A percentile compares a stretch with the other conserved stretches of the same genome.
These are phyloP conservation scores for Pisolithus albus DNA, from an alignment of 768 basidiomycete species.

Conservation along the genomic window DNA sequence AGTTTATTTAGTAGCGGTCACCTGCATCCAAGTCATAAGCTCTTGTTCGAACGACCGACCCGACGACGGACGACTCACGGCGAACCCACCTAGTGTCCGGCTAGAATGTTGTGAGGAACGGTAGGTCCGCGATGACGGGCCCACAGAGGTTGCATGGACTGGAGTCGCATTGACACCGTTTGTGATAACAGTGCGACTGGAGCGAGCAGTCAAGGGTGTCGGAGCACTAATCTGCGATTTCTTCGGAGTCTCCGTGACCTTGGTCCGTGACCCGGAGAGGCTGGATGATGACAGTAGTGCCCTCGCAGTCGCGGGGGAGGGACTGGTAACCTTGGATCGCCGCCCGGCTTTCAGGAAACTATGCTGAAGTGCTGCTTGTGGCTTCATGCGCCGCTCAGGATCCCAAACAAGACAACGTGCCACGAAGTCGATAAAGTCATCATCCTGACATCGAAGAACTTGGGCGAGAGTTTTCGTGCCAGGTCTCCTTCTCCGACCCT, in stretches of 20 bases:
- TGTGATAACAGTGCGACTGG: slow-evolving; percentile 44
- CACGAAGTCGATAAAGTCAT: slow-evolving; percentile 94
- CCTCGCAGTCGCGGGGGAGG: slow-evolving; percentile 43
- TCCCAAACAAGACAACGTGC: slow-evolving; percentile 98
- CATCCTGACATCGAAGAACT: slow-evolving; percentile 88
- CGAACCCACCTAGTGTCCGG: slow-evolving; percentile 64
- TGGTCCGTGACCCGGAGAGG: slow-evolving; percentile 47
- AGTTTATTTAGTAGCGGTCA: slow-evolving; percentile 27
- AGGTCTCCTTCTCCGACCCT: slow-evolving; percentile 87
- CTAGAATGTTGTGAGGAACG: slow-evolving; percentile 67
- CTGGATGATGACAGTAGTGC: slow-evolving; percentile 53
- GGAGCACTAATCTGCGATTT: slow-evolving; percentile 87
- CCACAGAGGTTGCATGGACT: slow-evolving; percentile 48
- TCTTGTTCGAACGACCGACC: slow-evolving; percentile 29
- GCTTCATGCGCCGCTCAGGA: slow-evolving; percentile 92
- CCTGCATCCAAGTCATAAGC: slow-evolving; percentile 33
- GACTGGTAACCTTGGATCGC: slow-evolving; percentile 40
- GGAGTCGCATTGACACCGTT: slow-evolving; percentile 55
- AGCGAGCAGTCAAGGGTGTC: slow-evolving; percentile 78
- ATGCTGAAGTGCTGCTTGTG: slow-evolving; percentile 86
- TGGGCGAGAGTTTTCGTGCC: slow-evolving; percentile 86
- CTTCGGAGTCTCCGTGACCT: slow-evolving; percentile 71
- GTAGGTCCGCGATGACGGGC: slow-evolving; percentile 59
- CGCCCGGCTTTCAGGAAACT: slow-evolving; percentile 74
- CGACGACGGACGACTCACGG: slow-evolving; percentile 45